Evolutionary conservation across 1,139 yeast genomes (phyloP).

Genomic region (Candida sp.): DNA sequence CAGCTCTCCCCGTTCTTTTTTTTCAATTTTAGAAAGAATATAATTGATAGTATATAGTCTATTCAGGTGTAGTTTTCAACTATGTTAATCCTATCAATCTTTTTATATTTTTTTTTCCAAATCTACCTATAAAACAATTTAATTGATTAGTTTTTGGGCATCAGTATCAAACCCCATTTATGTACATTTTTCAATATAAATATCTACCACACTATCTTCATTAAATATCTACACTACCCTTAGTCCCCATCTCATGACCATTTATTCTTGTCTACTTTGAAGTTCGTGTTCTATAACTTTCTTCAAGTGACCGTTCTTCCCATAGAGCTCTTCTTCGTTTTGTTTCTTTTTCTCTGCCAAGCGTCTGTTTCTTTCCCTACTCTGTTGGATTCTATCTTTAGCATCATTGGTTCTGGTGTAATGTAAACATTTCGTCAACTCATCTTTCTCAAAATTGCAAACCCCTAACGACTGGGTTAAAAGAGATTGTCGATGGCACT

Average conservation of each 20-base stretch:
- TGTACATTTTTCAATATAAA: background rate
- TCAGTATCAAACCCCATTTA: too few relatives aligned
- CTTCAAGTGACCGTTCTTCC: constrained; percentile 70
- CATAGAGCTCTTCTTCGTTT: constrained; percentile 74
- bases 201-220: background rate
- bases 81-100: too few relatives aligned
- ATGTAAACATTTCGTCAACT: constrained; percentile 74
- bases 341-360: constrained; percentile 56
- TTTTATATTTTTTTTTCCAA: too few relatives aligned
- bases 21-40: too few relatives aligned
- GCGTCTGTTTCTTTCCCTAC: constrained; percentile 53
- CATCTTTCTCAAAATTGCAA: constrained; percentile 84
- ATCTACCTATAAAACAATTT: too few relatives aligned
- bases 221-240: background rate
- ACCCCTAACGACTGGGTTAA: constrained; percentile 74
- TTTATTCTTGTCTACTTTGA: constrained; percentile 11
- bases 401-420: constrained; percentile 71
- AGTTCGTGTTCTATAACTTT: constrained; percentile 51
- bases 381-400: constrained; percentile 55
- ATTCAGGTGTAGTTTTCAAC: too few relatives aligned
- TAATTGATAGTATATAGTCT: too few relatives aligned
- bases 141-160: too few relatives aligned
- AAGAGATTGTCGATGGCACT: constrained; percentile 78
- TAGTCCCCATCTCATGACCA: constrained; percentile 2
- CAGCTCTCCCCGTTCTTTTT: constrained; percentile 12